A percentile compares a stretch with the other conserved stretches of the same genome.
Conservation (phyloP, 176 grass and related monocot genomes). For the Paspalum notatum region DNA sequence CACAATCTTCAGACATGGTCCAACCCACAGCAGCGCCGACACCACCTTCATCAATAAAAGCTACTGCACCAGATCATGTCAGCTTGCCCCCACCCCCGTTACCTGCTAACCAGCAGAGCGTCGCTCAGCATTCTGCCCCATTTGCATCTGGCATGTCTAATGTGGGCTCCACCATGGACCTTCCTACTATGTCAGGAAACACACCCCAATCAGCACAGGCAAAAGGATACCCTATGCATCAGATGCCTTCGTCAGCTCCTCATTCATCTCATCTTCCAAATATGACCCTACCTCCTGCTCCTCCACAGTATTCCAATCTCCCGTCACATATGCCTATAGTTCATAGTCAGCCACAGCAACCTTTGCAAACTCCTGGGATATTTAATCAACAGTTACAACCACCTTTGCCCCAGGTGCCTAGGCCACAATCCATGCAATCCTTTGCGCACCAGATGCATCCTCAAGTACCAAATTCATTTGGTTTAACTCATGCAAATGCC, state of each 20-base stretch:
- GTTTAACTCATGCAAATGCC: slow-evolving; percentile 53
- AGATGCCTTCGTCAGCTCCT: slow-evolving; percentile 50
- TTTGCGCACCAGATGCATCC: slow-evolving; percentile 62
- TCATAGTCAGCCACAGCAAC: slow-evolving; percentile 57
- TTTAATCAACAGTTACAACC: slow-evolving; percentile 85
- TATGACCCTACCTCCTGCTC: slow-evolving; percentile 50
- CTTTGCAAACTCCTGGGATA: slow-evolving; percentile 71
- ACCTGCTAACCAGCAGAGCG: slow-evolving; percentile 50
- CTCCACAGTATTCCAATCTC: slow-evolving; percentile 61
- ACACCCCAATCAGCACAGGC: slow-evolving; percentile 51
- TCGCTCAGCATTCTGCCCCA: slow-evolving; percentile 48
- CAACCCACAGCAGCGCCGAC: slow-evolving; percentile 45
- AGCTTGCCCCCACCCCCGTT: slow-evolving; percentile 46
- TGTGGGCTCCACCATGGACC: slow-evolving; percentile 42
- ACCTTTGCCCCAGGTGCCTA: slow-evolving; percentile 71
- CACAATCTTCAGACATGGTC: slow-evolving; percentile 45
- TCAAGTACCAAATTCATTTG: slow-evolving; percentile 57
- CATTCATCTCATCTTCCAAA: slow-evolving; percentile 69
- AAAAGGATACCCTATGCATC: slow-evolving; percentile 56
- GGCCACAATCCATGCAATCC: slow-evolving; percentile 71
- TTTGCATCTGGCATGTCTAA: slow-evolving; percentile 50
- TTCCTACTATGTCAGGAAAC: slow-evolving; percentile 55
- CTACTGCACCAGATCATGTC: slow-evolving; percentile 43
- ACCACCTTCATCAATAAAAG: slow-evolving; percentile 47
- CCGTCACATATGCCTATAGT: slow-evolving; percentile 59